Conservation (phyloP, 2,329 filamentous ascomycete genomes). For the Pestalotiopsis sp. region DNA sequence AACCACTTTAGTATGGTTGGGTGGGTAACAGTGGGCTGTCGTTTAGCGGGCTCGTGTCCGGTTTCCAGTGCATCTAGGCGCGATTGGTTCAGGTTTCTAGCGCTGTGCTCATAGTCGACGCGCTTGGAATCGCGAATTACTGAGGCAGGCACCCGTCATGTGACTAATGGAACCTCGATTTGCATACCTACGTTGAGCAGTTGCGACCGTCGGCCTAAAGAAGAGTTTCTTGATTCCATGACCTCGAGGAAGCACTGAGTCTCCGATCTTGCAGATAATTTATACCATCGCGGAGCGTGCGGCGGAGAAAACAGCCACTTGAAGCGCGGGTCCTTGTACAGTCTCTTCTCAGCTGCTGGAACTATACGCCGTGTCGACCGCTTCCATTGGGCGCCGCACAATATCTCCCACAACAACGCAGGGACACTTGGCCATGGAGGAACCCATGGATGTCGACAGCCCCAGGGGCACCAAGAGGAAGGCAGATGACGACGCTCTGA, state of each 20-base stretch:
- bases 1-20: too few relatives aligned
- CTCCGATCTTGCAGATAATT: neutral
- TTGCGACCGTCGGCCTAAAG: neutral
- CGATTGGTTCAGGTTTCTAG: neutral
- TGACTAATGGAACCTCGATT: neutral
- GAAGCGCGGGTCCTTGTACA: neutral
- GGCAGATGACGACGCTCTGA: conserved; percentile 38
- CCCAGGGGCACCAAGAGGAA: conserved; percentile 53
- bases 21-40: too few relatives aligned
- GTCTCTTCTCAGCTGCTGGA: neutral
- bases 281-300: neutral
- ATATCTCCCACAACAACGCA: neutral
- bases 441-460: conserved; percentile 48
- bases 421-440: conserved; percentile 25
- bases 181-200: neutral
- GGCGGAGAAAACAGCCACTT: neutral
- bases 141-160: conserved; percentile 1
- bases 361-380: neutral
- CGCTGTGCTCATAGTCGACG: neutral
- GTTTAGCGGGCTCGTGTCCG: neutral
- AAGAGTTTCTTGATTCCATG: neutral
- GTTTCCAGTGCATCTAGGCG: neutral
- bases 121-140: neutral
- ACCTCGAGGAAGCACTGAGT: neutral
- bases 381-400: neutral